A percentile compares a stretch with the other conserved stretches of the same genome.
phyloP scores from a whole-genome alignment of 805 yeast species.

The Pichia membranifaciens region DNA sequence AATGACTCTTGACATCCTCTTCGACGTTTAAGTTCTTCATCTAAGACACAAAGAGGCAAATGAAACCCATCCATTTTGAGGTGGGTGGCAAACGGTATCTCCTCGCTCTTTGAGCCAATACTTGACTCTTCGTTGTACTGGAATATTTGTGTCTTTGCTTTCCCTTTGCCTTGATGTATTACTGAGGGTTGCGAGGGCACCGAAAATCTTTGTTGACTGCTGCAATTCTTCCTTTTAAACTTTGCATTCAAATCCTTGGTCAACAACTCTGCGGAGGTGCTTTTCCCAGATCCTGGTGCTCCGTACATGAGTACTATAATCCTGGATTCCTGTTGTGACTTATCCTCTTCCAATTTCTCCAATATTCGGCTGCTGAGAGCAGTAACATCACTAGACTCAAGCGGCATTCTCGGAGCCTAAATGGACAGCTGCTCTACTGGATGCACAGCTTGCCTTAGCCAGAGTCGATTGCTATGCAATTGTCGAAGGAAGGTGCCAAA shows the following conservation, averaged over 20 bases:
- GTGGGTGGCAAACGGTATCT: slow-evolving; percentile 35
- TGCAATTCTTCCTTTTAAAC: background rate
- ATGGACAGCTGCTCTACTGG: too few species aligned
- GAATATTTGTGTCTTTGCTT: slow-evolving; percentile 4
- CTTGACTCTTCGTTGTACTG: background rate
- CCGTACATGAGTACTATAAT: slow-evolving; percentile 61
- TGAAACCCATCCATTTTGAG: slow-evolving; percentile 79
- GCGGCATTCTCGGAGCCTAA: too few species aligned
- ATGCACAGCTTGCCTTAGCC: too few species aligned
- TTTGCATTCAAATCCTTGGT: slow-evolving; percentile 34
- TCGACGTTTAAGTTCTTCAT: slow-evolving; percentile 48
- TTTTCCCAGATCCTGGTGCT: slow-evolving; percentile 81
- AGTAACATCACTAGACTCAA: too few species aligned
- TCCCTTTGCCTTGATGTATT: slow-evolving; percentile 1
- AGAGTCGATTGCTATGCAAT: too few species aligned
- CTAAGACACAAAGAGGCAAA: slow-evolving; percentile 44
- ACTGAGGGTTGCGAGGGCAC: too few species aligned
- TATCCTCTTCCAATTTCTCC: too few species aligned
- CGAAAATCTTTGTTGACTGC: background rate
- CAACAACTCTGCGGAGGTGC: slow-evolving; percentile 53
- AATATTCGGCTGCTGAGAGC: too few species aligned
- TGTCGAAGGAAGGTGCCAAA: too few species aligned
- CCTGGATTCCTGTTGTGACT: background rate
- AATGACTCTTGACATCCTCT: slow-evolving; percentile 89
- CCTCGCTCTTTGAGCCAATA: background rate